These are phyloP conservation scores for Basipetospora chlamydospora DNA, from an alignment of 2,329 filamentous ascomycete genomes.

Conservation along the genomic window DNA sequence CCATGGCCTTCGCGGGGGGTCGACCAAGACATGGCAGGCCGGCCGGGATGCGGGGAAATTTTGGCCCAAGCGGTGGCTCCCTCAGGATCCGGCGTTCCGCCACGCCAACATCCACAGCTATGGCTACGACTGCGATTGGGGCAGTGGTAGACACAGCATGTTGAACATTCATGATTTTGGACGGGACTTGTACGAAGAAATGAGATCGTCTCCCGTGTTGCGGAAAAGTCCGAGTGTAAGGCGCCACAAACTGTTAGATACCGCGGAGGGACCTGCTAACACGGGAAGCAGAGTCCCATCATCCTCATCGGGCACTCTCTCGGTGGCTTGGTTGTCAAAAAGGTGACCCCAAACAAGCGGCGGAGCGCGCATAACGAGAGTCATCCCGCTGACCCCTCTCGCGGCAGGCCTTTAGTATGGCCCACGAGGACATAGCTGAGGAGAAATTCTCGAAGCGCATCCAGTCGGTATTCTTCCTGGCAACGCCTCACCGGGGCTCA, in stretches of 20 bases:
- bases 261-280: background rate
- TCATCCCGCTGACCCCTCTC: background rate
- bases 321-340: conserved; percentile 19
- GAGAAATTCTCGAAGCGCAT: conserved; percentile 10
- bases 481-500: conserved; percentile 20
- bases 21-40: conserved; percentile 26
- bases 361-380: background rate
- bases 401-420: conserved; percentile 11
- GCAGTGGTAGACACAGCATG: conserved; percentile 8
- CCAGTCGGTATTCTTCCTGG: conserved; percentile 18
- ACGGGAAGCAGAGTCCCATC: conserved; percentile 10
- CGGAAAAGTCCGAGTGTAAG: background rate
- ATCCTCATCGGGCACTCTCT: conserved; percentile 16
- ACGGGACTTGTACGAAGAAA: conserved; percentile 11
- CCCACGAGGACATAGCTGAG: conserved; percentile 7
- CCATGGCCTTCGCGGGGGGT: conserved; percentile 25
- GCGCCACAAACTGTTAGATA: background rate
- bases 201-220: background rate
- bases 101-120: conserved; percentile 17
- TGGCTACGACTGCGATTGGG: conserved; percentile 18
- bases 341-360: conserved; percentile 9
- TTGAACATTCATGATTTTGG: conserved; percentile 18
- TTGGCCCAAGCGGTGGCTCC: conserved; percentile 26
- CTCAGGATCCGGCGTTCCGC: conserved; percentile 15
- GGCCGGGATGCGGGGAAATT: conserved; percentile 16